A percentile compares a stretch with the other conserved stretches of the same genome.
Evolutionary conservation across 805 yeast species (phyloP).

Genomic region (Scheffersomyces amazonensis): DNA sequence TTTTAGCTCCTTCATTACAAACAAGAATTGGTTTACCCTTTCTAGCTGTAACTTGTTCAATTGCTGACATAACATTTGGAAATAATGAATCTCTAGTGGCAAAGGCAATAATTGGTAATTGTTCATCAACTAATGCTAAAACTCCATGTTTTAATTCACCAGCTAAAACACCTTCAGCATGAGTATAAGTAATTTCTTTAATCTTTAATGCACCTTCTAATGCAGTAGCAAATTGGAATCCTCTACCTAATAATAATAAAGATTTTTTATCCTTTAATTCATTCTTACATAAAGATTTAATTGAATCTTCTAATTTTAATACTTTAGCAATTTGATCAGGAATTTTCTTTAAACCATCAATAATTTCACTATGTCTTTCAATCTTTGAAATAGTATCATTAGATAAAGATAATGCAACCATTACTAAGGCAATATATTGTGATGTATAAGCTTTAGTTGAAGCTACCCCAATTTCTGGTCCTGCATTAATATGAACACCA

Average conservation of each 20-base stretch:
- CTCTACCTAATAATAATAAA: constrained; percentile 89
- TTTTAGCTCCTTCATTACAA: constrained; percentile 77
- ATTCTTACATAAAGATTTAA: constrained; percentile 70
- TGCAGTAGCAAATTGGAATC: constrained; percentile 96
- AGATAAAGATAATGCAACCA: constrained; percentile 94
- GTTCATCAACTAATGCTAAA: constrained; percentile 91
- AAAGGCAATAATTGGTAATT: constrained; percentile 89
- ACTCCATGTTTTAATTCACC: constrained; percentile 99
- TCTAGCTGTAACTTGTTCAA: constrained; percentile 96
- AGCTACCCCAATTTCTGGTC: constrained; percentile 99
- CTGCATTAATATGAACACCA: constrained; percentile 99
- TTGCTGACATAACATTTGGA: constrained; percentile 93
- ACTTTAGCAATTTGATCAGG: constrained; percentile 84
- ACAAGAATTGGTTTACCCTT: constrained; percentile 94
- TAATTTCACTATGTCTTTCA: constrained; percentile 79
- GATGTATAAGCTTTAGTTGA: constrained; percentile 99
- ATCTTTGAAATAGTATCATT: constrained; percentile 81
- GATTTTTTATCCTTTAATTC: constrained; percentile 81
- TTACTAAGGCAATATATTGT: constrained; percentile 93
- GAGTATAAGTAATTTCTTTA: constrained; percentile 98
- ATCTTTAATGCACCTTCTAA: constrained; percentile 97
- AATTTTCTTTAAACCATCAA: constrained; percentile 77
- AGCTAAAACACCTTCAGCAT: constrained; percentile 98
- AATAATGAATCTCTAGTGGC: constrained; percentile 96
- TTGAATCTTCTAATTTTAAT: constrained; percentile 65